Evolutionary conservation across 352 stramenopile species (phyloP).

Genomic region (Pythium dissimile): DNA sequence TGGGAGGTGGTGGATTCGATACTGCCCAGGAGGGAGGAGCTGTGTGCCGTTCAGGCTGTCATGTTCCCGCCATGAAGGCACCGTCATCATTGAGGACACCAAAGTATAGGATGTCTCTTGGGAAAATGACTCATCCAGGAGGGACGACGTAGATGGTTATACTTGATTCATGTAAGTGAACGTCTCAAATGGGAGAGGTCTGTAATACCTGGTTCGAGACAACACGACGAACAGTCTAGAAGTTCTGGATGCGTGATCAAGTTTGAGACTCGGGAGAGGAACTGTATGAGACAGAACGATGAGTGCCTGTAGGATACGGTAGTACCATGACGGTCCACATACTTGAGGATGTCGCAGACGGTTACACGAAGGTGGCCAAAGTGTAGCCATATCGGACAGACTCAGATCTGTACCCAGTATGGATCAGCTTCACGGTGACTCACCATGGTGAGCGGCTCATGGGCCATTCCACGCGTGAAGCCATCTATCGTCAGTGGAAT

Average conservation of each 20-base stretch:
- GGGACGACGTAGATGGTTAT: slow-evolving; percentile 5
- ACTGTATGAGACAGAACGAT: neutral
- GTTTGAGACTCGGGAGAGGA: neutral
- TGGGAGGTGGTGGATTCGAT: neutral
- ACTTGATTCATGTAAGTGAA: slow-evolving; percentile 4
- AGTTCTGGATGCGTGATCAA: neutral
- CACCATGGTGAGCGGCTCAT: too few species aligned
- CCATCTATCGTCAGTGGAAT: too few species aligned
- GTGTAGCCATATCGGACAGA: neutral
- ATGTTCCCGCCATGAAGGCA: neutral
- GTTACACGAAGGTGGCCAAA: neutral
- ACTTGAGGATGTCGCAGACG: slow-evolving; percentile 2
- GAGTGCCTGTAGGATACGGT: neutral
- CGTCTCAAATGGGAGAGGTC: neutral
- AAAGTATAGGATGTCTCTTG: neutral
- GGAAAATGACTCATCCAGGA: neutral
- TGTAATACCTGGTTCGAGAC: slow-evolving; percentile 7
- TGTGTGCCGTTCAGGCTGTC: neutral
- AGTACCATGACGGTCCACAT: too few species aligned
- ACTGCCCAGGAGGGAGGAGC: neutral
- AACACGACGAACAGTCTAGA: slow-evolving; percentile 27
- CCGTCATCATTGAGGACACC: slow-evolving; percentile 9
- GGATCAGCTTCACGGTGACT: too few species aligned
- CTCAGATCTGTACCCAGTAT: too few species aligned
- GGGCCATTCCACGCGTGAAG: too few species aligned